Percentiles rank a stretch among this genome's conserved stretches.
These are phyloP conservation scores for Phytophthora idaei DNA, from an alignment of 352 stramenopile genomes.

Conservation along the genomic window DNA sequence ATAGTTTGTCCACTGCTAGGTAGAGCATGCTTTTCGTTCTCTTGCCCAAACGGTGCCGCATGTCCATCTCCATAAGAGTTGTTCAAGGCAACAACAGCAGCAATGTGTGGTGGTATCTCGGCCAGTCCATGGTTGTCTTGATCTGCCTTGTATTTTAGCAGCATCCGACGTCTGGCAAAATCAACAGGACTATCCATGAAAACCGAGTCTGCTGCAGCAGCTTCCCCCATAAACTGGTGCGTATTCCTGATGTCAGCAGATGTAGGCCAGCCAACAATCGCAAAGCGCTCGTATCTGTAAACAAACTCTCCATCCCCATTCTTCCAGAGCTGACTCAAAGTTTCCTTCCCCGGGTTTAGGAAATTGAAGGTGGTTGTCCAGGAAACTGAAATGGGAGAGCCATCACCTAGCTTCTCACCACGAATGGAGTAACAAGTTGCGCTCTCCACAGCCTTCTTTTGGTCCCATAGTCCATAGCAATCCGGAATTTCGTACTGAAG, in stretches of 20 bases:
- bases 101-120: not conserved
- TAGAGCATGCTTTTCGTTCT: not conserved
- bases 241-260: conserved; percentile 12
- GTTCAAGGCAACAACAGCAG: not conserved
- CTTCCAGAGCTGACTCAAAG: conserved; percentile 11
- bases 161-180: not conserved
- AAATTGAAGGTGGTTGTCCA: conserved; percentile 9
- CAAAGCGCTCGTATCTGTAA: conserved; percentile 13
- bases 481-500: conserved; percentile 6
- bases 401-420: conserved; percentile 10
- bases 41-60: not conserved
- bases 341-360: conserved; percentile 18
- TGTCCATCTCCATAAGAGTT: not conserved
- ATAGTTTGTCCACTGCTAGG: not conserved
- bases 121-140: not conserved
- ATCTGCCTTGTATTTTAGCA: conserved; percentile 6
- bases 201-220: conserved; percentile 4
- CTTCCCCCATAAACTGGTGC: conserved; percentile 10
- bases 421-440: conserved; percentile 13
- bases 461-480: conserved; percentile 1
- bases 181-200: conserved; percentile 14
- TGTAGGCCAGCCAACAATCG: conserved; percentile 13
- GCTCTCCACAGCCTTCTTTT: conserved; percentile 9
- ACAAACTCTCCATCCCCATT: conserved; percentile 13
- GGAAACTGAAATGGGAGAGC: not conserved